Evolutionary conservation across 495 filamentous ascomycete genomes (phyloP), one percentile per base, ranked within the genome.

Genomic region (Amphirosellinia nigrospora): DNA sequence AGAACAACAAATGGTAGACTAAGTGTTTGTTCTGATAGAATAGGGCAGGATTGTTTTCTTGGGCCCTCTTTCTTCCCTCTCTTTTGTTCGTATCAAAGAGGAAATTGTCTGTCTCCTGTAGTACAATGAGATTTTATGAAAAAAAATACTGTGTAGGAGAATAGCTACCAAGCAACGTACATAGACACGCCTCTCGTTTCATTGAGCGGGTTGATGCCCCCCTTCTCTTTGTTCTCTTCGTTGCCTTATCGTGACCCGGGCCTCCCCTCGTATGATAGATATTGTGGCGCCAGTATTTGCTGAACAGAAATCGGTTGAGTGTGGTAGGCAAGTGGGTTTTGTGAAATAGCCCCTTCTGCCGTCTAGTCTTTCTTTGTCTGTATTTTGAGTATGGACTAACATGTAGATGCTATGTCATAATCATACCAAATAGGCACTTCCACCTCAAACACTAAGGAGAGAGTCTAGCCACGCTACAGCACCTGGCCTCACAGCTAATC

Each of bases 21-120:
- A 70, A 70, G 68, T 70, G 55, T 50, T 70, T 70, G 68, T 70
- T 55, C 26, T 13, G 68, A 34, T 13, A 48, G 59, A 64, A 53
- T 23, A 53, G 60, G 16, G 52, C 9, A 38, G 48, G 50, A 70
- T 70, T 70, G 68, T 70, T 34, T 64, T 58, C 36, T 43, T 58
- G 43, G 4, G 39, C 30, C 8, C 30, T 64, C 68, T 64, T 64
- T 53, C 45, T 38, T 55, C 38, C n/a, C 21, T 48, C 59, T 60
- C 43, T 48, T 53, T 64, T 50, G 68, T 64, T 64, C 32, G 59
- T 58, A n/a, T 52, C 60, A 70, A 64, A 70, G 59, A 70, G 68
- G 41, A 64, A 48, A 46, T 56, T 64, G 48, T 34, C 68, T 38
- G 28, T 34, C 48, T 38, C 36, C 21, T 15, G 23, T 69, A 28